These are phyloP conservation scores for Euclidium syriacum DNA, from an alignment of 345 rosid species.

Conservation along the genomic window DNA sequence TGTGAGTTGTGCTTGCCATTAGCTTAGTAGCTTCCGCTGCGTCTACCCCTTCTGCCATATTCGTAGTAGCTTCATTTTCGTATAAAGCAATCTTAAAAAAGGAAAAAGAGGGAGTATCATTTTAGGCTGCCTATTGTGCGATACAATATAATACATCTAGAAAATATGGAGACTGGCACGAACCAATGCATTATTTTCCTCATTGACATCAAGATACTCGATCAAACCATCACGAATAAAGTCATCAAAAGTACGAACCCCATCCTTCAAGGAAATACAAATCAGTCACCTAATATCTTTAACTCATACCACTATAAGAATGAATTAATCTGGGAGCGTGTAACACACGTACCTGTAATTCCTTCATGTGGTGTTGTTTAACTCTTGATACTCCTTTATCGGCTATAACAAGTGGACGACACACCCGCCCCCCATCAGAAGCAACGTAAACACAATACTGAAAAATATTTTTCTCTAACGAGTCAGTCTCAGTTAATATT, in stretches of 20 bases:
- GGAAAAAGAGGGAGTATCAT: constrained; percentile 10
- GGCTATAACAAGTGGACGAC: constrained; percentile 96
- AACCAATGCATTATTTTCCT: constrained; percentile 95
- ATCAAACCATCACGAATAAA: constrained; percentile 86
- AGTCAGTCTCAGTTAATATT: constrained; percentile 16
- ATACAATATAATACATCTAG: not conserved
- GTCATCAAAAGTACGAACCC: constrained; percentile 80
- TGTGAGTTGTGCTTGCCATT: constrained; percentile 64
- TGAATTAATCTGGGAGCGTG: constrained; percentile 1
- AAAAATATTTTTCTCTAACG: constrained; percentile 12
- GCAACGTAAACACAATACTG: constrained; percentile 90
- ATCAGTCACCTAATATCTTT: constrained; percentile 14
- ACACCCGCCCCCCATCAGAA: constrained; percentile 98
- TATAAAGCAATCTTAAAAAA: constrained; percentile 76
- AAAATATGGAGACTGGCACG: constrained; percentile 22
- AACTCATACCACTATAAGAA: constrained; percentile 8
- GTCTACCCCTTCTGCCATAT: not conserved
- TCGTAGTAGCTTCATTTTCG: constrained; percentile 57
- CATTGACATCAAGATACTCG: constrained; percentile 95
- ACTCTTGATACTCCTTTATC: constrained; percentile 90
- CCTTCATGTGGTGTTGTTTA: constrained; percentile 88
- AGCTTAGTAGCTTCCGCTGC: not conserved
- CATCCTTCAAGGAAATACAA: constrained; percentile 51
- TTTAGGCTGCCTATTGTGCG: not conserved
- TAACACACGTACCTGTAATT: constrained; percentile 53